Evolutionary conservation across 208 protist species (phyloP).

Genomic region (Balamuthia mandrillaris): DNA sequence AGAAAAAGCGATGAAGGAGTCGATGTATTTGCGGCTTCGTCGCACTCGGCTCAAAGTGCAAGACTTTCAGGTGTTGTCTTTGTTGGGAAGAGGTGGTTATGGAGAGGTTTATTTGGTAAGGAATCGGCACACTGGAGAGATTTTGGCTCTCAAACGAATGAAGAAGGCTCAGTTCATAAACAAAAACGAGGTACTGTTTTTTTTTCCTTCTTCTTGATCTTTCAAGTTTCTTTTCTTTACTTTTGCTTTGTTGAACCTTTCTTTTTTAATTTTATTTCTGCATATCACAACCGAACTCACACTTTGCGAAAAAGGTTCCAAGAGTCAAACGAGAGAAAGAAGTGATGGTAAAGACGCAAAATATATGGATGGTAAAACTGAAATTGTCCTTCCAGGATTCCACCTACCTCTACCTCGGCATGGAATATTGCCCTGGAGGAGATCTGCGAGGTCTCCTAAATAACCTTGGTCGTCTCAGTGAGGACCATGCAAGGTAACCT

Average conservation of each 20-base stretch:
- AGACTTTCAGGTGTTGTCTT: constrained; percentile 49
- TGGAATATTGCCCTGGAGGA: constrained; percentile 64
- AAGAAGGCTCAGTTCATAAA: constrained; percentile 11
- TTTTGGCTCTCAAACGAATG: constrained; percentile 33
- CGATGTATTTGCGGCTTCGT: not conserved
- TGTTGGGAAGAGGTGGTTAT: constrained; percentile 54
- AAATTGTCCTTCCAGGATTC: constrained; percentile 63
- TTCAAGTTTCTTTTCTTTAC: not conserved
- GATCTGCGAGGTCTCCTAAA: constrained; percentile 56
- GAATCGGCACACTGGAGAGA: not conserved
- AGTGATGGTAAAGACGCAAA: constrained; percentile 39
- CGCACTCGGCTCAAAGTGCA: not conserved
- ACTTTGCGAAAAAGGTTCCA: not conserved
- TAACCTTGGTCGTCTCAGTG: constrained; percentile 43
- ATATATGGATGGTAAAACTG: constrained; percentile 60
- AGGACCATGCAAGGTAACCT: constrained; percentile 51
- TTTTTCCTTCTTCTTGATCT: too few species aligned
- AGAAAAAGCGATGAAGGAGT: not conserved
- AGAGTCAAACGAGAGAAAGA: constrained; percentile 43
- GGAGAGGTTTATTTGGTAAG: constrained; percentile 15
- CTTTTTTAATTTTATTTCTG: not conserved
- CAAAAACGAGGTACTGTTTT: constrained; percentile 13
- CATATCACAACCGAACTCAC: not conserved
- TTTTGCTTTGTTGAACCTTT: not conserved
- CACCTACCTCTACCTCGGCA: constrained; percentile 62